Evolutionary conservation across 2,329 filamentous ascomycete genomes (phyloP).

Genomic region (Xylaria sp.): DNA sequence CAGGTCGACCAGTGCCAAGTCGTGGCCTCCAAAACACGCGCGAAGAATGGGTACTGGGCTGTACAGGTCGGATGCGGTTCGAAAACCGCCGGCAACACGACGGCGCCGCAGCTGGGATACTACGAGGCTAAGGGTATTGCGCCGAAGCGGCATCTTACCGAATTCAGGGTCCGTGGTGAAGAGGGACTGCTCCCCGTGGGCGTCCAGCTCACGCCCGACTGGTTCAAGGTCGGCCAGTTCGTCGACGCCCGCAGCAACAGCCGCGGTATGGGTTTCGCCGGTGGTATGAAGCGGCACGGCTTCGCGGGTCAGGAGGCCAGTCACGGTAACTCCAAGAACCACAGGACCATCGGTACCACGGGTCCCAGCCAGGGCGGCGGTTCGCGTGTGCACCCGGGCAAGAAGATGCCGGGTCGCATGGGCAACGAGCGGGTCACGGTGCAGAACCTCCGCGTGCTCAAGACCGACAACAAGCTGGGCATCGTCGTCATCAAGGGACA

Average conservation of each 20-base stretch:
- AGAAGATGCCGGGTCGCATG: constrained; percentile 98
- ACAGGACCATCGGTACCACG: constrained; percentile 88
- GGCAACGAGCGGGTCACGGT: constrained; percentile 86
- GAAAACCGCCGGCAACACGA: constrained; percentile 75
- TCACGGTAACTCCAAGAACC: constrained; percentile 94
- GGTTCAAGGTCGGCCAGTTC: constrained; percentile 90
- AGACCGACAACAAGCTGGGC: constrained; percentile 85
- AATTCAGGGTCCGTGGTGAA: constrained; percentile 83
- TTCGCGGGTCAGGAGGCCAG: constrained; percentile 87
- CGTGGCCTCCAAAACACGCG: constrained; percentile 80
- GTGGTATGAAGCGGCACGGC: constrained; percentile 97
- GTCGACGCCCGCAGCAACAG: constrained; percentile 82
- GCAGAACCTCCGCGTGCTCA: constrained; percentile 88
- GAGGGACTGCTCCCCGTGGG: constrained; percentile 78
- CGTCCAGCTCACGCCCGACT: constrained; percentile 77
- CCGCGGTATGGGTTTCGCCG: constrained; percentile 90
- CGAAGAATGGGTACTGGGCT: constrained; percentile 88
- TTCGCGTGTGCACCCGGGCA: constrained; percentile 90
- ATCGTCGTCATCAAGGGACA: constrained; percentile 86
- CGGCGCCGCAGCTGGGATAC: constrained; percentile 84
- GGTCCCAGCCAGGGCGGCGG: constrained; percentile 91
- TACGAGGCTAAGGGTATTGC: constrained; percentile 81
- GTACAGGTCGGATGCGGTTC: constrained; percentile 86
- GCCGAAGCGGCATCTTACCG: constrained; percentile 81
- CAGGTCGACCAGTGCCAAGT: constrained; percentile 94